Evolutionary conservation across 2,329 filamentous ascomycete genomes (phyloP), one percentile per base, ranked within the genome.

Genomic region (Elsinoe batatas): DNA sequence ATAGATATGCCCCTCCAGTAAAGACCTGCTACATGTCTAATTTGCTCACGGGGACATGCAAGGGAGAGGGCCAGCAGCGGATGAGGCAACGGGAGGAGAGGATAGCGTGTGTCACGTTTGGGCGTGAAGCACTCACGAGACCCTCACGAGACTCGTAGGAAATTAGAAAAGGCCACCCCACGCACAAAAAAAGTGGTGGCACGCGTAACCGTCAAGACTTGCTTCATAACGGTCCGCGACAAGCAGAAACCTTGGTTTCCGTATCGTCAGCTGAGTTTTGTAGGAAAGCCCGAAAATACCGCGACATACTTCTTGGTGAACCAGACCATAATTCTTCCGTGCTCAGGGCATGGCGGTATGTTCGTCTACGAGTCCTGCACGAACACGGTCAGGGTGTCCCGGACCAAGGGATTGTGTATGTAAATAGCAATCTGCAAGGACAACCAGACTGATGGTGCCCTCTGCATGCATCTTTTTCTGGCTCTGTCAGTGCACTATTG

Each of bases 61-160:
- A 54, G n/a, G 15, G 22, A 37, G 17, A 15, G 44, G 44, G 32
- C n/a, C 17, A 18, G 49, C 8, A 37, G 40, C 40, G 42, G 30
- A 36, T 35, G 53, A 55, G 40, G 53, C 53, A 44, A 18, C 40
- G 40, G 38, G 42, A 46, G 15, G 53, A 36, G 26, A 26, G 26
- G 53, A 30, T 55, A 55, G 53, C 53, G 53, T 47, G 53, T 55
- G 40, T 55, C 53, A 55, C 53, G 40, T 55, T 26, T 38, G 37
- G 22, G 49, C 32, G 33, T 40, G 49, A 53, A 40, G 36, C 49
- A 40, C 33, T 40, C 33, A 53, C 33, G 33, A 37, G 49, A 53
- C 26, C 37, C 26, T 36, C 49, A 26, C 15, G 12, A 30, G 33
- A 36, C 30, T n/a, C 49, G 20, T 6, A 30, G 37, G 22, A 49